These are phyloP conservation scores for Neurospora sp. DNA, from an alignment of 495 filamentous ascomycete species.

Conservation along the genomic window DNA sequence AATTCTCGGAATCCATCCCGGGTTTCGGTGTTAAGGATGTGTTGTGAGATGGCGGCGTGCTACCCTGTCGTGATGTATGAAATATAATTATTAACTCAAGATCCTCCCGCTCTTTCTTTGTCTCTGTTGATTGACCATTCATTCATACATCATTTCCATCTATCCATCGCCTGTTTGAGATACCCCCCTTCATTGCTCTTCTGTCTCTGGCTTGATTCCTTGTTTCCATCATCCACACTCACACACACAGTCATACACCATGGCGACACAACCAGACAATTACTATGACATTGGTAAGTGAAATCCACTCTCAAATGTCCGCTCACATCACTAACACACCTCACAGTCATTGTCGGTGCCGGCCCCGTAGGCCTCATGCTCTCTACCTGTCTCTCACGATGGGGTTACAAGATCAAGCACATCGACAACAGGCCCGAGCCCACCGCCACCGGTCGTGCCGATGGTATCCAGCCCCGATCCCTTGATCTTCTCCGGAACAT, in stretches of 20 bases:
- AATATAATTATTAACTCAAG: neutral
- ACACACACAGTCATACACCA: slow-evolving; percentile 4
- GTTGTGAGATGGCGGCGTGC: neutral
- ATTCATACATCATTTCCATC: slow-evolving; percentile 1
- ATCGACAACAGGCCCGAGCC: slow-evolving; percentile 62
- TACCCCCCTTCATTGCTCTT: slow-evolving; percentile 8
- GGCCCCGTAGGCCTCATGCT: slow-evolving; percentile 82
- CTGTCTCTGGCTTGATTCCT: neutral
- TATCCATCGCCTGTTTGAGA: slow-evolving; percentile 2
- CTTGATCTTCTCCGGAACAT: slow-evolving; percentile 68
- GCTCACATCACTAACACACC: neutral
- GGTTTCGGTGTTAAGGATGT: slow-evolving; percentile 11
- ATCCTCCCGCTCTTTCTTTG: neutral
- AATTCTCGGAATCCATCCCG: slow-evolving; percentile 13
- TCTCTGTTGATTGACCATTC: neutral
- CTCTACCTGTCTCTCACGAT: slow-evolving; percentile 67
- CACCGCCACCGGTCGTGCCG: slow-evolving; percentile 63
- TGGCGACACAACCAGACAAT: slow-evolving; percentile 14
- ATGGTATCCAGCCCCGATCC: slow-evolving; percentile 73
- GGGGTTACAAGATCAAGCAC: slow-evolving; percentile 58
- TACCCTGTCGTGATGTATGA: neutral
- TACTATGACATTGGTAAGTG: slow-evolving; percentile 28
- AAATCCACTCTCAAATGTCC: neutral
- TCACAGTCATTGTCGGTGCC: slow-evolving; percentile 72
- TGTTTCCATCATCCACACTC: neutral